Base-by-base conservation (phyloP, 129 eudicot species). In the Flaveria sonorensis region DNA sequence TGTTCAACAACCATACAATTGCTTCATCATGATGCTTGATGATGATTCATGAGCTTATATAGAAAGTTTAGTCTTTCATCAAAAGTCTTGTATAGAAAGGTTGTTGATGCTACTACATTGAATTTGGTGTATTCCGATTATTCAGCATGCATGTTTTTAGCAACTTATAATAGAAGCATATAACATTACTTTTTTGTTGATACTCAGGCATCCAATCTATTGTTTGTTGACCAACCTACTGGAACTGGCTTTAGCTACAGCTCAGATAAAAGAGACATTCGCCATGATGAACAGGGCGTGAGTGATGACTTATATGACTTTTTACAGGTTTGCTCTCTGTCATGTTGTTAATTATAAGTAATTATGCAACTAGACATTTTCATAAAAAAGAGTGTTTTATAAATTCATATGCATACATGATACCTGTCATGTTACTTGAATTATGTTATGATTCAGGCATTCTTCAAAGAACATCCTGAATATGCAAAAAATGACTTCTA, bases 211-310 rank as follows among this genome's bases (percentile, higher is more conserved):
- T 92, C 97, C 57, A 92, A 92, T 81, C 76, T 92, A 19, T 59
- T 92, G 75, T 92, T 79, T 84, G 97, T 92, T 51, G 97, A 92
- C 81, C 97, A 92, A 74, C 97, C 97, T 48, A 71, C 82, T 84
- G 97, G 97, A 75, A 92, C 97, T 3, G 97, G 97, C 19, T 92
- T 92, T 72, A 92, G 97, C 83, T 92, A 89, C 70, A 92, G 87
- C 77, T 64, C 97, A 76, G 92, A 92, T 67, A 82, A 68, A 72
- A 88, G 90, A 42, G 97, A 92, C 83, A 78, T 92, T 61, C 88
- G 95, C 15, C 97, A 92, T 75, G 73, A 85, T 50, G 97, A 92
- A 52, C 76, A 86, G 53, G 96, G 92, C 70, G 91, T 92, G 66
- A 87, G 96, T 70, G 83, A 92, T 77, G 97, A 92, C 76, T 66